phyloP scores from a whole-genome alignment of 2,329 filamentous ascomycete species.

The Tolypocladium inflatum region DNA sequence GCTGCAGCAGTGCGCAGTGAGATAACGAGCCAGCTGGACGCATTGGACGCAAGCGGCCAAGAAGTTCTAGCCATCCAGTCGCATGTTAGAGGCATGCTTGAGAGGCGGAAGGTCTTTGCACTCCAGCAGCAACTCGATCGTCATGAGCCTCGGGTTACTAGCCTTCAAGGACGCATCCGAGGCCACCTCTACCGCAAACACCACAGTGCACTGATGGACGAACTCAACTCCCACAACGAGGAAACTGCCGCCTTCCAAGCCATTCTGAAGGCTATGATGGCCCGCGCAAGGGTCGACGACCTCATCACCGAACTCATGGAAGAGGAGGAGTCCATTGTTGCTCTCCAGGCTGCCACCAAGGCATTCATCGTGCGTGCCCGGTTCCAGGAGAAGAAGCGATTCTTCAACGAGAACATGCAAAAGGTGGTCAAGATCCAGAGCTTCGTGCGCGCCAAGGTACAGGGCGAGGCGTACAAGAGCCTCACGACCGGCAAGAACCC shows the following conservation, averaged over 20 bases:
- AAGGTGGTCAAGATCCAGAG: slow-evolving; percentile 99
- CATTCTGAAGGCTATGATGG: slow-evolving; percentile 67
- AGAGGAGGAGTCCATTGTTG: slow-evolving; percentile 67
- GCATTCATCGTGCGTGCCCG: slow-evolving; percentile 63
- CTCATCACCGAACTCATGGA: slow-evolving; percentile 70
- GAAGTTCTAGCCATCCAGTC: slow-evolving; percentile 46
- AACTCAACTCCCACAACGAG: slow-evolving; percentile 59
- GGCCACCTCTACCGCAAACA: slow-evolving; percentile 55
- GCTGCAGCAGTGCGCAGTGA: slow-evolving; percentile 45
- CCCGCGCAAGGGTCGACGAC: slow-evolving; percentile 63
- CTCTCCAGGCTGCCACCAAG: slow-evolving; percentile 64
- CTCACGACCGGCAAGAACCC: slow-evolving; percentile 94
- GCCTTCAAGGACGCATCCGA: slow-evolving; percentile 58
- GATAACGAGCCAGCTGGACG: slow-evolving; percentile 36
- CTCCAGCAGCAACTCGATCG: slow-evolving; percentile 47
- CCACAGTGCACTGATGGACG: slow-evolving; percentile 53
- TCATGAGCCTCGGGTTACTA: slow-evolving; percentile 45
- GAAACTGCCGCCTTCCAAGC: slow-evolving; percentile 65
- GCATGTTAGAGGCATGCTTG: slow-evolving; percentile 50
- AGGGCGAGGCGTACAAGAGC: slow-evolving; percentile 97
- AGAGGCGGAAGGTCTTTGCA: slow-evolving; percentile 37
- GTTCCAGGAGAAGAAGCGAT: slow-evolving; percentile 78
- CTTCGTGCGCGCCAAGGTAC: slow-evolving; percentile 86
- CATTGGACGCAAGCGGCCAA: slow-evolving; percentile 34
- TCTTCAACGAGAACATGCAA: slow-evolving; percentile 95